Evolutionary conservation across 2,329 filamentous ascomycete genomes (phyloP).

Genomic region (Pseudocercospora eumusae): DNA sequence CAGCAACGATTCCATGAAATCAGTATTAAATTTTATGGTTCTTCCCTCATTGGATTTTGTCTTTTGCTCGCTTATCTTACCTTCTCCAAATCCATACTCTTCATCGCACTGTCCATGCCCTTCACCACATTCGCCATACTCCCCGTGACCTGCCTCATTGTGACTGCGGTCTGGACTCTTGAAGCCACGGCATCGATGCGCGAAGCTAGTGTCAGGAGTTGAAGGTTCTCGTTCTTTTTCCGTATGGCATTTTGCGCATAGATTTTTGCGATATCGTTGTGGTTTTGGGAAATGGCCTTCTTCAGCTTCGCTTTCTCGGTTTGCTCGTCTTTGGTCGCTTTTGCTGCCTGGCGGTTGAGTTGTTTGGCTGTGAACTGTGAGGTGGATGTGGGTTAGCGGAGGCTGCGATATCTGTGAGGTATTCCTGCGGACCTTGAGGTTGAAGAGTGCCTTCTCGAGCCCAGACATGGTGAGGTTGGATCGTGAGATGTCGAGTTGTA

Average conservation of each 20-base stretch:
- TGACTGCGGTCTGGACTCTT: constrained; percentile 64
- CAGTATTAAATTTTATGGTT: no score
- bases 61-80: no score
- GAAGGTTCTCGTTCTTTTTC: constrained; percentile 64
- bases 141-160: constrained; percentile 62
- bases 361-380: constrained; percentile 63
- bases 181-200: constrained; percentile 62
- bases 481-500: not conserved
- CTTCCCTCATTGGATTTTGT: no score
- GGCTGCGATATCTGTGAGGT: constrained; percentile 26
- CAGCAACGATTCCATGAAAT: not conserved
- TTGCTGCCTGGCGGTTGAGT: constrained; percentile 62
- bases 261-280: constrained; percentile 63
- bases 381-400: constrained; percentile 3
- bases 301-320: constrained; percentile 63
- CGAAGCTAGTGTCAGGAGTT: constrained; percentile 58
- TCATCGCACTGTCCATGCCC: constrained; percentile 64
- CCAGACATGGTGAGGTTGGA: constrained; percentile 54
- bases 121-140: constrained; percentile 64
- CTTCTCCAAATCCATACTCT: constrained; percentile 64
- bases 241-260: constrained; percentile 65
- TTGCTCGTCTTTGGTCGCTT: constrained; percentile 62
- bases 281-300: constrained; percentile 61
- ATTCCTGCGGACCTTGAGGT: constrained; percentile 55
- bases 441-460: constrained; percentile 63